Base-by-base conservation (phyloP, 31 red algal genomes). In the Endocladia muricata region DNA sequence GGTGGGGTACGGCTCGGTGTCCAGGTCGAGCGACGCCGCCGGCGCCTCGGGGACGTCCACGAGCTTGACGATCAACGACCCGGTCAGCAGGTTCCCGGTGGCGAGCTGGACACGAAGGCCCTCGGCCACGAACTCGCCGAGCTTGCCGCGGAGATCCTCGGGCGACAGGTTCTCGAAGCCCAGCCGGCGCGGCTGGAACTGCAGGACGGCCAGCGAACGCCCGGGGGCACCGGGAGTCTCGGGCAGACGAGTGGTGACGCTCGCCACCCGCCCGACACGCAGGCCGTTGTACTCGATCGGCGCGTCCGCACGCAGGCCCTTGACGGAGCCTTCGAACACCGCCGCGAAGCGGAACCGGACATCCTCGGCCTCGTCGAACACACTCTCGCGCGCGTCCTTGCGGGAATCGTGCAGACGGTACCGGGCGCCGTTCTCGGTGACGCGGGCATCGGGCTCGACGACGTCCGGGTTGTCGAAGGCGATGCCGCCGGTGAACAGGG, bases 71-170 rank as follows among this genome's bases (percentile, higher is more conserved):
- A 23, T 26, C n/a, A 17, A 25, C 29, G 15, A 8, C 8, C 58
- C 58, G 9, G 58, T 63, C n/a, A 63, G 58, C n/a, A 63, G 22
- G 22, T 63, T 63, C 29, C 58, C 58, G 15, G 58, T 26, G 9
- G 9, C 8, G 15, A 63, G 22, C 8, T 13, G 8, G 58, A 25
- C 58, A 26, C 58, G 58, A 7, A 63, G 22, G 58, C 58, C 58
- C 8, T 63, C 29, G n/a, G 15, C 29, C 8, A 63, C n/a, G 22
- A 7, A 13, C 19, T 25, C 29, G 19, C 29, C 58, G 8, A 63
- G 8, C n/a, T 8, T 30, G 15, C 29, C 11, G 26, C 29, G 15
- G 22, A 9, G 8, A 9, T 25, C 11, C 15, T 63, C 22, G 8
- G 47, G n/a, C 13, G 47, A n/a, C 13, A n/a, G 47, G n/a, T 15